A percentile compares a stretch with the other conserved stretches of the same genome.
Conservation (phyloP, 1,284 basidiomycete genomes). For the Cystobasidium slooffiae region DNA sequence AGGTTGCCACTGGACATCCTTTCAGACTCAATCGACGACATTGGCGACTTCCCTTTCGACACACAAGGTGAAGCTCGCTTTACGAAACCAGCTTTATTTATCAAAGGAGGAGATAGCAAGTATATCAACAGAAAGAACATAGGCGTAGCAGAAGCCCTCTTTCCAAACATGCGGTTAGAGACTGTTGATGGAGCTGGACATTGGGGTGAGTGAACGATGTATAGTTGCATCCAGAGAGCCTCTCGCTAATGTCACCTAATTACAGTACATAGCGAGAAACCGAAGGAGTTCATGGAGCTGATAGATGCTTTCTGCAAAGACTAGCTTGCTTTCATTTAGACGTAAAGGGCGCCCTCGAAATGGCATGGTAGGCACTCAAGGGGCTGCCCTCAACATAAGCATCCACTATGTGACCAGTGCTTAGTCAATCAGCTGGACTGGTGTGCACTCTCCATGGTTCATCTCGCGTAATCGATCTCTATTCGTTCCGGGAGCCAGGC, state of each 20-base stretch:
- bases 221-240: neutral
- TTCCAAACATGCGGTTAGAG: slow-evolving; percentile 65
- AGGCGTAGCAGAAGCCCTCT: slow-evolving; percentile 66
- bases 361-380: no score
- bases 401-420: no score
- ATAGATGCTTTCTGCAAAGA: slow-evolving; percentile 53
- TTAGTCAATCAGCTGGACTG: no score
- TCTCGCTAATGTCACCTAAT: neutral
- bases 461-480: neutral
- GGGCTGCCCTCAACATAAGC: no score
- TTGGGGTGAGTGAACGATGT: slow-evolving; percentile 56
- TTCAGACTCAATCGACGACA: slow-evolving; percentile 65
- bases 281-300: slow-evolving; percentile 56
- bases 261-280: slow-evolving; percentile 55
- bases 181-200: slow-evolving; percentile 57
- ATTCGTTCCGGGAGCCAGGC: neutral
- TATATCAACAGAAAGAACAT: slow-evolving; percentile 74
- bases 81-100: slow-evolving; percentile 69
- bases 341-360: no score
- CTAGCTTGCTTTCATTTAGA: no score
- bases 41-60: slow-evolving; percentile 73
- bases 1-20: slow-evolving; percentile 73
- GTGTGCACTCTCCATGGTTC: no score
- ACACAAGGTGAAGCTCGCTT: slow-evolving; percentile 62
- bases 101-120: slow-evolving; percentile 79